Evolutionary conservation across 768 basidiomycete genomes (phyloP).

Genomic region (Agaricus blazei): DNA sequence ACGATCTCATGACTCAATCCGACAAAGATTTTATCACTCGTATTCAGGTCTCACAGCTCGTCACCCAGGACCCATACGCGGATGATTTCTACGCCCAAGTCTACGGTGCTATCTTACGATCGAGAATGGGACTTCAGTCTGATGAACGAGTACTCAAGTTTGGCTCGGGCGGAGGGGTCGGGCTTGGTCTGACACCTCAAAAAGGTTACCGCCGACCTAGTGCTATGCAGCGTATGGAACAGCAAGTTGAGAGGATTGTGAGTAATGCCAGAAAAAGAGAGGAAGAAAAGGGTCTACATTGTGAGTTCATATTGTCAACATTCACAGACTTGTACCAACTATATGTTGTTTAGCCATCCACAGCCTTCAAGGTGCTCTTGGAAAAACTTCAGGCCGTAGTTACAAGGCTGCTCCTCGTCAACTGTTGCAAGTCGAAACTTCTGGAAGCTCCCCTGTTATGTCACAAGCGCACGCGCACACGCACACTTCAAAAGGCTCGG

Average conservation of each 20-base stretch:
- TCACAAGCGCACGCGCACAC: constrained; percentile 38
- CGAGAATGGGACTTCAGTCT: constrained; percentile 67
- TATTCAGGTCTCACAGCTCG: constrained; percentile 97
- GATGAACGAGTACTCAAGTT: constrained; percentile 85
- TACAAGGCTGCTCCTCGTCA: constrained; percentile 97
- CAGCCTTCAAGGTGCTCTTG: constrained; percentile 88
- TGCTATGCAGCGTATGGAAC: constrained; percentile 90
- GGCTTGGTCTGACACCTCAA: constrained; percentile 73
- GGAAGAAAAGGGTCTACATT: constrained; percentile 73
- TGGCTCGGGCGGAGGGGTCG: constrained; percentile 77
- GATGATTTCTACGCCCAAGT: constrained; percentile 99
- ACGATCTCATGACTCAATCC: constrained; percentile 94
- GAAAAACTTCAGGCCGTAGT: constrained; percentile 89
- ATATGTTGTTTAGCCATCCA: constrained; percentile 44
- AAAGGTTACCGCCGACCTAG: constrained; percentile 66
- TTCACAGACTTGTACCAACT: not conserved
- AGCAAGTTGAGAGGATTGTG: constrained; percentile 95
- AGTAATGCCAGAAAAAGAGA: constrained; percentile 84
- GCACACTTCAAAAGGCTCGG: constrained; percentile 51
- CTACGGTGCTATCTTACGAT: constrained; percentile 79
- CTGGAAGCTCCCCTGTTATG: constrained; percentile 38
- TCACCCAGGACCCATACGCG: constrained; percentile 94
- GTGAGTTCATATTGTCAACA: constrained; percentile 21
- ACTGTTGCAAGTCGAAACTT: constrained; percentile 80
- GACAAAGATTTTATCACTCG: constrained; percentile 99